Evolutionary conservation across 768 basidiomycete genomes (phyloP).

Genomic region (Boletus huronensis): DNA sequence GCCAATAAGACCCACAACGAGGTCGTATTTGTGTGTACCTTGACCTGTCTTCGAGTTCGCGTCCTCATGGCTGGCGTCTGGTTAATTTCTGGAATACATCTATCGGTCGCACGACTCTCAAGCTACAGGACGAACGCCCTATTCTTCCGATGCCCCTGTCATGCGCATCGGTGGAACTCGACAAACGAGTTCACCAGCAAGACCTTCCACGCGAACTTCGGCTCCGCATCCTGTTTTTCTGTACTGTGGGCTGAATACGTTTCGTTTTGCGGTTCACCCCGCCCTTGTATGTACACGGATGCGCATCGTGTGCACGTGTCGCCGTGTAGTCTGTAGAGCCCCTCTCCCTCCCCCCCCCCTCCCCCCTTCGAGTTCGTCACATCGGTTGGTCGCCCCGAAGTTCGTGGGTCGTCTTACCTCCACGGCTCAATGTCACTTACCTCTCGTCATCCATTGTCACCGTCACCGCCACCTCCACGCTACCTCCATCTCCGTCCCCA

Average conservation of each 20-base stretch:
- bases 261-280: background rate
- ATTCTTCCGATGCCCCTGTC: background rate
- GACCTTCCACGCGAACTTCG: background rate
- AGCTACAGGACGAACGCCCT: no score
- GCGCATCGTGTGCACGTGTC: no score
- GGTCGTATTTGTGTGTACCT: no score
- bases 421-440: background rate
- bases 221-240: background rate
- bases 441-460: background rate
- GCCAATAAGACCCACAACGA: no score
- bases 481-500: slow-evolving; percentile 1
- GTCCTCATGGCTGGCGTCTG: no score
- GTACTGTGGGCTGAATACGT: background rate
- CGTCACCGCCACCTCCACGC: background rate
- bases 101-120: no score
- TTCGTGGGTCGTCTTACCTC: slow-evolving; percentile 3
- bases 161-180: background rate
- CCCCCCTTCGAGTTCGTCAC: background rate
- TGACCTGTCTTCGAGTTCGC: no score
- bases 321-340: background rate
- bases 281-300: no score
- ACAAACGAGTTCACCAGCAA: background rate
- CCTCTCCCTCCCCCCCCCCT: background rate
- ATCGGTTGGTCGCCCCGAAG: background rate
- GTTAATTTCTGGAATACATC: no score